Evolutionary conservation across 768 basidiomycete genomes (phyloP), one percentile per base, ranked within the genome.

Genomic region (Tulasnella sp.): DNA sequence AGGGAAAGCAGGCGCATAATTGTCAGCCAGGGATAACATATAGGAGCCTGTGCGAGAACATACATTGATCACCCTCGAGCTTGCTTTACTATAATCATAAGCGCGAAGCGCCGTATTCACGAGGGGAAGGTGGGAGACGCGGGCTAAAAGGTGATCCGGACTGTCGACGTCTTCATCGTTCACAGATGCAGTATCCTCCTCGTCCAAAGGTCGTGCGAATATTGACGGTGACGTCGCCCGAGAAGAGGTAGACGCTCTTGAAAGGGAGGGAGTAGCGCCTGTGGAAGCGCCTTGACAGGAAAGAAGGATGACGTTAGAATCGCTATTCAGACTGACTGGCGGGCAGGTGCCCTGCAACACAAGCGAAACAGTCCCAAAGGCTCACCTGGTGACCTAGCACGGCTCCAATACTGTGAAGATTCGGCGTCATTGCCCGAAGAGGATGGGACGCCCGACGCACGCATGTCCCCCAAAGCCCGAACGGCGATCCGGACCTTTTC

Each of bases 1-100:
- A 42, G 21, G 55, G 42, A 48, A 17, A 26, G 42, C 38, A 42
- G 34, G 24, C 21, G 38, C 29, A 29, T 15, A 41, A 23, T 11
- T 23, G 43, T 51, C 32, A 45, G 47, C 27, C 15, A 21, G 62
- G 65, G 23, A 65, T 60, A 44, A 49, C 53, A 41, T 59, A 62
- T n/a, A n/a, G 24, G 63, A 45, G 50, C 51, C n/a, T 19, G 19
- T 54, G 15, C 15, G 30, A 15, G 26, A 54, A 68, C 75, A 54
- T 61, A 88, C 89, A 77, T 92, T 90, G 64, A 93, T 87, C 47
- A 92, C 86, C 34, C 86, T 75, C 9, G 88, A 90, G 64, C 80
- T 82, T 5, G 85, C 86, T 70, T 92, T 93, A 45, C 84, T 83
- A 19, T 88, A 82, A 68, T 91, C 88, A 64, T 91, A 91, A 0